Evolutionary conservation across 208 protist genomes (phyloP).

Genomic region (Leishmania martiniquensis): DNA sequence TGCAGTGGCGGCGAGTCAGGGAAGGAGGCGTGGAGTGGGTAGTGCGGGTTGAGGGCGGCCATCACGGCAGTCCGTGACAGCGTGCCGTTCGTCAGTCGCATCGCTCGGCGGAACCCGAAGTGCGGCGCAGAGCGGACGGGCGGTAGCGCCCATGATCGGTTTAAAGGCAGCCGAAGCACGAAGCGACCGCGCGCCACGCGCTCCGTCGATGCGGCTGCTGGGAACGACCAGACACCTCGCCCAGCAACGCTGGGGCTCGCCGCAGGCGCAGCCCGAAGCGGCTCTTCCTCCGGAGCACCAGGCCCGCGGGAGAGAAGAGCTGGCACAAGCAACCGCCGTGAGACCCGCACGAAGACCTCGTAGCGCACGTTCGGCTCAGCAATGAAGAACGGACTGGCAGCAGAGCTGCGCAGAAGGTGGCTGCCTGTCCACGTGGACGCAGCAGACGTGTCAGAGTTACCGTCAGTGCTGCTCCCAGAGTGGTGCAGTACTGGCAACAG

Average conservation of each 20-base stretch:
- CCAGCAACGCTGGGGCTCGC: not conserved
- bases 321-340: constrained; percentile 16
- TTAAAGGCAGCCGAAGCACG: constrained; percentile 63
- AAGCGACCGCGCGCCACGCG: constrained; percentile 39
- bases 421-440: not conserved
- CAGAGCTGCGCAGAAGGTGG: constrained; percentile 10
- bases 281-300: not conserved
- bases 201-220: not conserved
- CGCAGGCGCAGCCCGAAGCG: not conserved
- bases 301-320: not conserved
- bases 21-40: not conserved
- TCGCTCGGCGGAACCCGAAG: constrained; percentile 65
- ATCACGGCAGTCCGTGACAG: constrained; percentile 37
- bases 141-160: constrained; percentile 45
- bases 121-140: constrained; percentile 38
- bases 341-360: constrained; percentile 37
- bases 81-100: constrained; percentile 47
- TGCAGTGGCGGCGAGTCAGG: not conserved
- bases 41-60: constrained; percentile 39
- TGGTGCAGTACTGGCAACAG: constrained; percentile 18
- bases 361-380: constrained; percentile 63
- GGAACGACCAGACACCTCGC: not conserved
- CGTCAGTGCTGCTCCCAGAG: not conserved
- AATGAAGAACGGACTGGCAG: constrained; percentile 55
- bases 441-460: not conserved